Percentiles rank a stretch among this genome's conserved stretches.
These are phyloP conservation scores for Dothideomycetes sp. DNA, from an alignment of 2,329 filamentous ascomycete species.

Conservation along the genomic window DNA sequence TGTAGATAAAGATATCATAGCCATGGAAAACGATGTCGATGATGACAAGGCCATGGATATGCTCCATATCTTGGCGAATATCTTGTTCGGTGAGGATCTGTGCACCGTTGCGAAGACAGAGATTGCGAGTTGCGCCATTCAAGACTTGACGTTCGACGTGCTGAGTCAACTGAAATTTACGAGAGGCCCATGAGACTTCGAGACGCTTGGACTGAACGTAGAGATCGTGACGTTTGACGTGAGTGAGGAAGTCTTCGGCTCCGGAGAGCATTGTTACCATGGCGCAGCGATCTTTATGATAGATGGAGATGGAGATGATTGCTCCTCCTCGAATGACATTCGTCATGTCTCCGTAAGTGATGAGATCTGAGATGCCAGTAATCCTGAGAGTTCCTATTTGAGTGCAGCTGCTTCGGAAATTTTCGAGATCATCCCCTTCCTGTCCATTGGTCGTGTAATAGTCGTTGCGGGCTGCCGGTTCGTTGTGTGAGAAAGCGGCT, in stretches of 20 bases:
- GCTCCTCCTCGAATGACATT: slow-evolving; percentile 59
- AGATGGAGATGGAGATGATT: slow-evolving; percentile 58
- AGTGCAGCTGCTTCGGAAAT: neutral
- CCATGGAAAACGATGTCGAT: slow-evolving; percentile 53
- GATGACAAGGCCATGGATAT: slow-evolving; percentile 71
- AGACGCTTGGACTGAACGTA: slow-evolving; percentile 60
- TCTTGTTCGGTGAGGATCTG: slow-evolving; percentile 35
- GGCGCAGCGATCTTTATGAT: slow-evolving; percentile 50
- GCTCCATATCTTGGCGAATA: slow-evolving; percentile 66
- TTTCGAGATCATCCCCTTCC: neutral
- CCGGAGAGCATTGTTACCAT: slow-evolving; percentile 62
- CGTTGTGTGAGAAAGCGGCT: neutral
- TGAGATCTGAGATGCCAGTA: slow-evolving; percentile 50
- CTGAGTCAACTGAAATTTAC: slow-evolving; percentile 56
- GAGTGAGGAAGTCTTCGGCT: slow-evolving; percentile 53
- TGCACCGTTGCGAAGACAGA: slow-evolving; percentile 54
- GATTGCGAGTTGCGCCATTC: slow-evolving; percentile 61
- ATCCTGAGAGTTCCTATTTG: slow-evolving; percentile 53
- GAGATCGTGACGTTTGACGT: slow-evolving; percentile 56
- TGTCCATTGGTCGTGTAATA: neutral
- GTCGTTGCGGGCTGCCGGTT: neutral
- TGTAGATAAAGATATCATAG: slow-evolving; percentile 58
- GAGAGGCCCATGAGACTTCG: slow-evolving; percentile 59
- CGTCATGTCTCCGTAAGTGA: slow-evolving; percentile 57
- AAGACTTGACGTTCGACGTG: slow-evolving; percentile 57